Evolutionary conservation across 441 rosid genomes (phyloP).

Genomic region (Populus tomentosa): DNA sequence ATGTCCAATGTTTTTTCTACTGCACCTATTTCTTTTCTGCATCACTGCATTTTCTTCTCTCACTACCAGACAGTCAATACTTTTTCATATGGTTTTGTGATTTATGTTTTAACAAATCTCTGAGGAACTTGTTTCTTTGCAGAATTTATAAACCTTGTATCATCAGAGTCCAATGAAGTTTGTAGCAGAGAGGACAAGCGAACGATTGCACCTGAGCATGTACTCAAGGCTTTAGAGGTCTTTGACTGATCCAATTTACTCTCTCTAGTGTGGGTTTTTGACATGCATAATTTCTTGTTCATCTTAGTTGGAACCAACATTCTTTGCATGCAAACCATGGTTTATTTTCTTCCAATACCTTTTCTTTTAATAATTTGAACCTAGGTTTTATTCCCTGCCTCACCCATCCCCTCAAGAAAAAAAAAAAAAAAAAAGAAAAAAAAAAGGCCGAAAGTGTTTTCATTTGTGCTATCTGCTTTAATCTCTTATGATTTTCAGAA

Average conservation of each 20-base stretch:
- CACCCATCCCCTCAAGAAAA: too few species aligned
- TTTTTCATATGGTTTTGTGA: neutral
- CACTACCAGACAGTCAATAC: neutral
- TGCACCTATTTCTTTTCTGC: too few species aligned
- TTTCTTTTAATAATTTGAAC: too few species aligned
- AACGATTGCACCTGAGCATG: slow-evolving; percentile 98
- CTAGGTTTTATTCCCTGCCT: too few species aligned
- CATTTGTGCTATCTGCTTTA: neutral
- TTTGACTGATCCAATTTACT: neutral
- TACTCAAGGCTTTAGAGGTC: slow-evolving; percentile 92
- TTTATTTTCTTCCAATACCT: neutral
- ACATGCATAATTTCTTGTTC: neutral
- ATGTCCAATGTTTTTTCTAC: neutral
- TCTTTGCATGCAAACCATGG: neutral
- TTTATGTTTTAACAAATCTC: neutral
- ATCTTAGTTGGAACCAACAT: neutral
- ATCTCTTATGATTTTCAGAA: neutral
- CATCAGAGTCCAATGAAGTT: slow-evolving; percentile 98
- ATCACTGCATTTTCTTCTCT: neutral
- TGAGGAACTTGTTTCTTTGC: slow-evolving; percentile 21
- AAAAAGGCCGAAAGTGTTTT: too few species aligned
- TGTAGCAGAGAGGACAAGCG: slow-evolving; percentile 93
- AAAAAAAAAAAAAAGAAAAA: too few species aligned
- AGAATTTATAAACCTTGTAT: slow-evolving; percentile 95
- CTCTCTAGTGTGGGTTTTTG: slow-evolving; percentile 2